Base-by-base conservation (phyloP, 169 alveolate genomes). In the Cryptosporidium tyzzeri region DNA sequence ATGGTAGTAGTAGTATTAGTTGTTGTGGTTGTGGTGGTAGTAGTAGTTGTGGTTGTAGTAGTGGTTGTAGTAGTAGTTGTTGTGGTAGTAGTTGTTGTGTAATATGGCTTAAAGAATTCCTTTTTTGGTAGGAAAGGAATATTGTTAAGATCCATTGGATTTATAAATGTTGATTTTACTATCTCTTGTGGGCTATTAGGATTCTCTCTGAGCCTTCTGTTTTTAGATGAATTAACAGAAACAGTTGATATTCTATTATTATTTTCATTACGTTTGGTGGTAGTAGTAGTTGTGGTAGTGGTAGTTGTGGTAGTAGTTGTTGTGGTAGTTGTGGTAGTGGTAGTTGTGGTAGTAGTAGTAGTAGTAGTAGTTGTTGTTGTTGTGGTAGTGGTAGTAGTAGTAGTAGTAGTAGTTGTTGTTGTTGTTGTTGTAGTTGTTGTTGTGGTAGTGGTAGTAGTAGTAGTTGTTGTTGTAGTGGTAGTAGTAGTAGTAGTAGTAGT, bases 81-180 rank as follows among this genome's bases (percentile, higher is more conserved):
- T 0, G 67, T 70, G 0, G 71, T 71, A 2, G 93, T 71, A n/a
- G 91, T 70, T 31, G 93, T 39, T 16, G 93, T 37, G 2, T 51
- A n/a, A 71, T 51, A 39, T 51, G 41, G 70, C 26, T 31, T 61
- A 9, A 33, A 75, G 26, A 51, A 51, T 9, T 55, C 61, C 33
- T 75, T 75, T n/a, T 75, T 35, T 14, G 86, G 51, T 10, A 75
- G 5, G 37, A 59, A 75, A 29, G 73, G 62, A 58, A 61, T 75
- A 39, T 26, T 61, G 18, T 59, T 41, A 1, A 61, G n/a, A 35
- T 61, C 86, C 8, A 75, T 75, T 14, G 86, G 86, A 37, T 59
- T 39, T 18, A 75, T 18, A 75, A 59, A 59, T 37, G 86, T 58
- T 45, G 85, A 26, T 23, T 70, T 70, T 16, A 31, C 85, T 1